Conservation (phyloP, 2,329 filamentous ascomycete species). For the Beauveria sp. region DNA sequence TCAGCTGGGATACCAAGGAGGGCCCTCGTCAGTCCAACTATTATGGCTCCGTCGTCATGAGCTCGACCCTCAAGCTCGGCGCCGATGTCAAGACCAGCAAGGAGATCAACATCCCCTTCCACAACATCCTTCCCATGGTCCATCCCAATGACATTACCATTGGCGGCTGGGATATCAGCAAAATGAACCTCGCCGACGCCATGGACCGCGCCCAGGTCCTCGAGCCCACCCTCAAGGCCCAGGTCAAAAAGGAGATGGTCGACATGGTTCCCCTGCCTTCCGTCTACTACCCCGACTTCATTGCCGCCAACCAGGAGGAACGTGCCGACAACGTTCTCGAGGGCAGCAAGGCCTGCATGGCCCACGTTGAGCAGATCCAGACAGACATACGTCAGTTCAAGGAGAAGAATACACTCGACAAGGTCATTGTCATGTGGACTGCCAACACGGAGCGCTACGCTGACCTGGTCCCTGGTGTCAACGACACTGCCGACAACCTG, state of each 20-base stretch:
- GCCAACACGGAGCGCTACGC: conserved; percentile 98
- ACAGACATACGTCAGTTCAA: conserved; percentile 96
- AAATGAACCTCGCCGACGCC: conserved; percentile 77
- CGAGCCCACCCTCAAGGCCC: conserved; percentile 85
- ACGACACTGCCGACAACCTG: conserved; percentile 94
- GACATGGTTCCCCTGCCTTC: conserved; percentile 82
- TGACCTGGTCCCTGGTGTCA: conserved; percentile 79
- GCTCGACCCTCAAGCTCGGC: conserved; percentile 93
- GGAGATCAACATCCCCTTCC: conserved; percentile 96
- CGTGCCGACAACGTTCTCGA: conserved; percentile 85
- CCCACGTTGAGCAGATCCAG: conserved; percentile 87
- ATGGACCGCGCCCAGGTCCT: conserved; percentile 96
- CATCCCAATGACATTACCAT: conserved; percentile 94
- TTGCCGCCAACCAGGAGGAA: conserved; percentile 95
- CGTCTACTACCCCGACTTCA: conserved; percentile 99
- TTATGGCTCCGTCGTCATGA: conserved; percentile 96
- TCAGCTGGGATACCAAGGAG: conserved; percentile 91
- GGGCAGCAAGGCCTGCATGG: conserved; percentile 75
- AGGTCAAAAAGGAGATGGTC: conserved; percentile 89
- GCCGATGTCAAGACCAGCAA: conserved; percentile 73
- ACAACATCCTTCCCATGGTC: conserved; percentile 88
- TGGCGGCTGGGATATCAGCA: conserved; percentile 96
- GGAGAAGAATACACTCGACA: conserved; percentile 73
- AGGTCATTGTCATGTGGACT: conserved; percentile 96
- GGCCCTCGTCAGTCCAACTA: conserved; percentile 83